Conservation (phyloP, 352 stramenopile species). For the Globisporangium rhizosaccharum region DNA sequence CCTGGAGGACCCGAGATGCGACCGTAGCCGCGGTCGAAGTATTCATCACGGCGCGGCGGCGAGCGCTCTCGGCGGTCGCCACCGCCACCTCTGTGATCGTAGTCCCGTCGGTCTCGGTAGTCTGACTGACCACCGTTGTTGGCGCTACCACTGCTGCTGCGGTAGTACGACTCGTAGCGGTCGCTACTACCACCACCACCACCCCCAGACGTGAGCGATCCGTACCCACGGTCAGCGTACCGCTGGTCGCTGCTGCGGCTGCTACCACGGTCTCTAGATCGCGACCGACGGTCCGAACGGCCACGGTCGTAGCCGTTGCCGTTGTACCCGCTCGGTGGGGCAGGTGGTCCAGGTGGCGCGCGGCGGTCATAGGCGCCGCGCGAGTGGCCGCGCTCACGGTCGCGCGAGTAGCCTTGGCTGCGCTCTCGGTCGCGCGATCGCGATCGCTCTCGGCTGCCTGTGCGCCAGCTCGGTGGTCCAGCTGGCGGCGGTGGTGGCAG, state of each 20-base stretch:
- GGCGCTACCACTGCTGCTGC: constrained; percentile 6
- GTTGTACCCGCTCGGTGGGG: not conserved
- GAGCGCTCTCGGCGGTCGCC: constrained; percentile 13
- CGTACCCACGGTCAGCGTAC: constrained; percentile 28
- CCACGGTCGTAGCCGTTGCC: constrained; percentile 9
- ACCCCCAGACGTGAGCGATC: constrained; percentile 2
- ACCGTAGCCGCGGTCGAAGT: constrained; percentile 28
- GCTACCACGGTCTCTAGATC: constrained; percentile 23
- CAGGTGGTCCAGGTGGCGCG: not conserved
- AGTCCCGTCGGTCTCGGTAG: constrained; percentile 9
- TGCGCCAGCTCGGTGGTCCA: constrained; percentile 17
- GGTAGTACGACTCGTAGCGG: constrained; percentile 21
- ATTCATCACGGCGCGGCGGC: constrained; percentile 9
- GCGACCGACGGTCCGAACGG: constrained; percentile 19
- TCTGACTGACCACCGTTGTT: not conserved
- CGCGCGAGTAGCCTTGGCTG: not conserved
- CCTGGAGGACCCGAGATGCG: constrained; percentile 13
- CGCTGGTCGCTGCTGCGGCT: constrained; percentile 11
- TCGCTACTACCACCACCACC: not conserved
- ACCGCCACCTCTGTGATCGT: constrained; percentile 12
- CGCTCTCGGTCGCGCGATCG: constrained; percentile 16
- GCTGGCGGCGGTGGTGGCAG: not conserved
- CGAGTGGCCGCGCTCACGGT: constrained; percentile 4
- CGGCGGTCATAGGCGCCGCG: not conserved
- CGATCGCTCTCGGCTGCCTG: constrained; percentile 16